A percentile compares a stretch with the other conserved stretches of the same genome.
phyloP scores from a whole-genome alignment of 164 flowering plant genomes.

The Liriodendron chinense region DNA sequence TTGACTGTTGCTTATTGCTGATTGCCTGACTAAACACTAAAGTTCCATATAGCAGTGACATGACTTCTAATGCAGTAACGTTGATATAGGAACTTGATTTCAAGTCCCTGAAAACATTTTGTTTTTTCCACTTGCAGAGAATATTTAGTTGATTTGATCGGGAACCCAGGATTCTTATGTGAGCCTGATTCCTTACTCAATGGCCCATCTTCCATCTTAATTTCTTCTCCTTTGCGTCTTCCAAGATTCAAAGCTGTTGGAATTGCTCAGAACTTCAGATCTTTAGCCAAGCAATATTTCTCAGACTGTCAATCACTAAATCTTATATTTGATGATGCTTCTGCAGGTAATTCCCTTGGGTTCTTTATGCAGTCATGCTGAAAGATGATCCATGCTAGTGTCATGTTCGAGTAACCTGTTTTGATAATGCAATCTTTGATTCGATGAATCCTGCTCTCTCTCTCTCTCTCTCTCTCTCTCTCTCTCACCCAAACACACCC shows the following conservation, averaged over 20 bases:
- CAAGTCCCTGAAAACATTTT: constrained; percentile 2
- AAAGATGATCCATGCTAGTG: no score
- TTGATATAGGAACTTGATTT: not conserved
- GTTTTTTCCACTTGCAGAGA: constrained; percentile 53
- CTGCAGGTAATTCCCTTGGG: constrained; percentile 49
- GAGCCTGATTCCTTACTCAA: constrained; percentile 89
- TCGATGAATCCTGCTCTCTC: not conserved
- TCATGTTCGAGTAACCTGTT: no score
- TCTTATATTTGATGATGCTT: constrained; percentile 61
- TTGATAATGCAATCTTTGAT: no score
- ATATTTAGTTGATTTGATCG: constrained; percentile 79
- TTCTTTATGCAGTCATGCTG: not conserved
- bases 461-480: not conserved
- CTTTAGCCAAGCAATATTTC: constrained; percentile 83
- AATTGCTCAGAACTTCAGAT: constrained; percentile 66
- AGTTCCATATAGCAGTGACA: no score
- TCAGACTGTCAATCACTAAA: constrained; percentile 66
- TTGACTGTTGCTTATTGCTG: not conserved
- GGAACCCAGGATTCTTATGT: constrained; percentile 73
- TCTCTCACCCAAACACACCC: not conserved
- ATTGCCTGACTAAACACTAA: not conserved
- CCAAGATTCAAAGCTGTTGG: constrained; percentile 65
- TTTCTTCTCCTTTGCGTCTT: constrained; percentile 88
- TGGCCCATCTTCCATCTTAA: constrained; percentile 88
- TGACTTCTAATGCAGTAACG: no score